A percentile compares a stretch with the other conserved stretches of the same genome.
These are phyloP conservation scores for Sedum album DNA, from an alignment of 164 flowering plant species.

Conservation along the genomic window DNA sequence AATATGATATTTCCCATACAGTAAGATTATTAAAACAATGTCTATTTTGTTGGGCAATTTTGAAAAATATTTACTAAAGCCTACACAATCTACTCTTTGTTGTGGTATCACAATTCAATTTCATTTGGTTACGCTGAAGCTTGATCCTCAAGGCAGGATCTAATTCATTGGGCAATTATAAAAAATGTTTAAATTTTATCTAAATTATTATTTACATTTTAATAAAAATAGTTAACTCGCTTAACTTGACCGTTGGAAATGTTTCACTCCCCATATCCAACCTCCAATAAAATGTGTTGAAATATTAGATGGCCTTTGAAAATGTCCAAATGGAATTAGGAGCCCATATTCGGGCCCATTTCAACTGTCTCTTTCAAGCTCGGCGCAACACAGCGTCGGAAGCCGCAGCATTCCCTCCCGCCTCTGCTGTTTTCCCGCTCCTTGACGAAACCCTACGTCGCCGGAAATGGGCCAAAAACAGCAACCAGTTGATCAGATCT, in stretches of 20 bases:
- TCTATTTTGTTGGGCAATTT: neutral
- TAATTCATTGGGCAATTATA: no score
- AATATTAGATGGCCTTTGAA: no score
- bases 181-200: no score
- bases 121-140: no score
- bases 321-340: neutral
- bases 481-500: slow-evolving; percentile 25
- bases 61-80: neutral
- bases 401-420: slow-evolving; percentile 25
- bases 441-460: slow-evolving; percentile 43
- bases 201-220: no score
- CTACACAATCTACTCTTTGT: neutral
- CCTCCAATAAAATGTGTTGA: no score
- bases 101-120: neutral
- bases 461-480: slow-evolving; percentile 50
- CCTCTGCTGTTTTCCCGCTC: slow-evolving; percentile 31
- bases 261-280: no score
- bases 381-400: neutral
- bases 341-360: neutral
- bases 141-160: neutral
- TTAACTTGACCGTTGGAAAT: no score
- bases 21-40: neutral
- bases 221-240: no score
- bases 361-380: neutral
- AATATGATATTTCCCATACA: neutral